Base-by-base conservation (phyloP, 1,284 basidiomycete genomes). In the Pterulicium gracile region DNA sequence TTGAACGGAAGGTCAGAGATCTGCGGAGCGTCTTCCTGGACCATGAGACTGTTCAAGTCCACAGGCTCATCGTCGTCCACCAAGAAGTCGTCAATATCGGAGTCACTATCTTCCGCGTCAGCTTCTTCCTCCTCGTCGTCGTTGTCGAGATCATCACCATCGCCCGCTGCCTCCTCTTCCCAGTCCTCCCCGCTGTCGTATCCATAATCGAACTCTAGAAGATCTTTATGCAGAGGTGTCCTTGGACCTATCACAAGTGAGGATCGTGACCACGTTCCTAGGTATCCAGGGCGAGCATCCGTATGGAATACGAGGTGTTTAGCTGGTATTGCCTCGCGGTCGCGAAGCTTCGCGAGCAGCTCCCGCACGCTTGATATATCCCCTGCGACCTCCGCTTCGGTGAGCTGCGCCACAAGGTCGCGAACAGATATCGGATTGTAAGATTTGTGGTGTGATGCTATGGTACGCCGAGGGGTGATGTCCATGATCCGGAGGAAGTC, bases 101-200 rank as follows among this genome's bases (percentile, higher is more conserved):
- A 83, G 59, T 85, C 84, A 1, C 57, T 60, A 14, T 74, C 78
- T 10, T 82, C 81, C 7, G 61, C 69, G 0, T 69, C 75, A 4
- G 61, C 77, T 5, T 79, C 80, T 14, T 84, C 81, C 1, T 77
- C 81, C 22, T 82, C 84, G 40, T 67, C 77, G 39, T 78, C 79
- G 21, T 84, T 79, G 1, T 73, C 67, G 24, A 87, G 75, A 54
- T 86, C 80, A 52, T 89, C 87, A 3, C 74, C 86, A 24, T 77
- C 82, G 10, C 76, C 85, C 15, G 68, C 67, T 17, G 71, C 70
- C 59, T 88, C 88, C 44, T 81, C 82, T 52, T 88, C 87, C 87
- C 88, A 91, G 55, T 91, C 88, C 53, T 78, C 87, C 15, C 85
- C 89, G 47, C 84, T 88, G 61, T 92, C 88, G 56, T 88, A 88